These are phyloP conservation scores for Macrolepiota albuminosa DNA, from an alignment of 768 basidiomycete species.

Conservation along the genomic window DNA sequence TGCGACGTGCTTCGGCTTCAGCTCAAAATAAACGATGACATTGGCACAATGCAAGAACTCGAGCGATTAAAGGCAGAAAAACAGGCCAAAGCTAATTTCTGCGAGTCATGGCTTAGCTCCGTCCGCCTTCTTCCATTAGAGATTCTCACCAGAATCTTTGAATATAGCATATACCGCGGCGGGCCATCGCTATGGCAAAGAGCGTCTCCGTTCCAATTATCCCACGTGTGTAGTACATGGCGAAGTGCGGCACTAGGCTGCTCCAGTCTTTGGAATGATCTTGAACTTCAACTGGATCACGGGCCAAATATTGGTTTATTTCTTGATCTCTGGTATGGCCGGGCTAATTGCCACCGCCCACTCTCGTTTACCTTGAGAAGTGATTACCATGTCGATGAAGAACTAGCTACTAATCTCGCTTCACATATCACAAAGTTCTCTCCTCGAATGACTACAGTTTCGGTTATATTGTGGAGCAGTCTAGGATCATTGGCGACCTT, in stretches of 20 bases:
- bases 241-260: neutral
- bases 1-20: neutral
- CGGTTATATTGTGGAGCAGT: neutral
- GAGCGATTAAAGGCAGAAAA: neutral
- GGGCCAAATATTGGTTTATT: neutral
- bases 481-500: neutral
- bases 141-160: slow-evolving; percentile 3
- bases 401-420: neutral
- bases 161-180: neutral
- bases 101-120: neutral
- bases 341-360: neutral
- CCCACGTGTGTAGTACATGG: slow-evolving; percentile 7
- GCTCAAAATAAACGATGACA: neutral
- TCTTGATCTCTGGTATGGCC: neutral
- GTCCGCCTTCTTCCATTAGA: slow-evolving; percentile 5
- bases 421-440: neutral
- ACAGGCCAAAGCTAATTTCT: neutral
- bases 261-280: slow-evolving; percentile 1
- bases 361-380: neutral
- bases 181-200: neutral
- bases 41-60: neutral
- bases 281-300: neutral
- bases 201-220: neutral
- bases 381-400: no score
- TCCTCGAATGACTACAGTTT: neutral